These are phyloP conservation scores for Aquilaria malaccensis DNA, from an alignment of 345 rosid species.

Conservation along the genomic window DNA sequence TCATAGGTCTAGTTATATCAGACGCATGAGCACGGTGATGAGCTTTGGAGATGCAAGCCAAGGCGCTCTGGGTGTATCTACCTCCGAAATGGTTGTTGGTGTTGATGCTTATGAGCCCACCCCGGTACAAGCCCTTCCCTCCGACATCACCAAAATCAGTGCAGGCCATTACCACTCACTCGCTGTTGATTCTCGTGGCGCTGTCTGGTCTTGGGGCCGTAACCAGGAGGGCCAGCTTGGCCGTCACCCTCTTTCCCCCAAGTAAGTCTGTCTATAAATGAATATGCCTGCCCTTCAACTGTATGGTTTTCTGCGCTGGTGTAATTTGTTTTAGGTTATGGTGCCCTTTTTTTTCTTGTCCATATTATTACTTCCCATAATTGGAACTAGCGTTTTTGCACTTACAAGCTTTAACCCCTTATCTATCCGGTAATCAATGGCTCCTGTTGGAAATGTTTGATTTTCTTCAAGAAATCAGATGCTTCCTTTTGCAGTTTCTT, in stretches of 20 bases:
- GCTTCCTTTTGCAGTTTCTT: no score
- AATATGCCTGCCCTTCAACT: not conserved
- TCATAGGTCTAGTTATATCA: not conserved
- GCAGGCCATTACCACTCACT: constrained; percentile 96
- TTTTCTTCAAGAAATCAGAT: no score
- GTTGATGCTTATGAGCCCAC: constrained; percentile 72
- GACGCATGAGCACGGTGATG: constrained; percentile 42
- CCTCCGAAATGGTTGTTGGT: constrained; percentile 42
- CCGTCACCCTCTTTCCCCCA: constrained; percentile 31
- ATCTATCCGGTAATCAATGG: no score
- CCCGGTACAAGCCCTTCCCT: constrained; percentile 42
- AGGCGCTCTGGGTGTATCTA: constrained; percentile 69
- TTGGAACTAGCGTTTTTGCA: no score
- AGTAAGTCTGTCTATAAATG: constrained; percentile 19
- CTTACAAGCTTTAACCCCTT: no score
- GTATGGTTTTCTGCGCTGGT: not conserved
- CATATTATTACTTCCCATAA: not conserved
- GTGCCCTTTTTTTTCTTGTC: not conserved
- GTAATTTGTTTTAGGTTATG: not conserved
- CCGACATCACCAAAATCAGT: constrained; percentile 36
- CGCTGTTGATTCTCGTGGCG: constrained; percentile 68
- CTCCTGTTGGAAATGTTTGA: no score
- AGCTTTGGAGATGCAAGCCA: constrained; percentile 90
- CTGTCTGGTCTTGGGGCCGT: constrained; percentile 91
- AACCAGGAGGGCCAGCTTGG: constrained; percentile 80